Base-by-base conservation (phyloP, 2,329 filamentous ascomycete species). In the Catunica adiposa region DNA sequence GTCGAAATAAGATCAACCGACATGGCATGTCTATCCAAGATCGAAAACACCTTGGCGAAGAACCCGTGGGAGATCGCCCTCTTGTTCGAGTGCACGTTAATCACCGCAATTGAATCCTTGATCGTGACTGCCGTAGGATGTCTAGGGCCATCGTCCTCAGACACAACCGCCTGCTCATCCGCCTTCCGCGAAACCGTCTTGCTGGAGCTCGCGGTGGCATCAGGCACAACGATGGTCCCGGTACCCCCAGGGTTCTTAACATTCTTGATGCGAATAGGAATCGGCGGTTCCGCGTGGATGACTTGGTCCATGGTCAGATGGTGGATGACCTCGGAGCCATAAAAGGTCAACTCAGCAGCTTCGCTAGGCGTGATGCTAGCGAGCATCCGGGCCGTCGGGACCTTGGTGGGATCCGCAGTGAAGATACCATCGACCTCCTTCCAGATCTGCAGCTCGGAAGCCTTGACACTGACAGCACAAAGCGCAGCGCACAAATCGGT, bases 391-490 rank as follows among this genome's bases (percentile, higher is more conserved):
- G 92, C 94, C 0, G 90, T 97, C 2, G 90, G 89, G 29, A 95
- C 88, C 70, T 94, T 94, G 63, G 85, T 80, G 2, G 89, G 89
- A 65, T 96, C 90, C 4, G 76, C 76, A 1, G 78, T 83, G 69
- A 95, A 92, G 65, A 97, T 94, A 58, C 89, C 89, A 67, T 98
- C 92, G 5, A 98, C 92, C 67, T 98, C 92, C 72, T 98, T 98
- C 92, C 92, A 97, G 60, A 98, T 86, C 68, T 98, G 92, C 54
- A 98, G 76, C 68, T 98, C 92, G 55, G 83, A 73, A 0, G 92
- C 92, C 62, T 80, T 75, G n/a, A 94, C 73, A 3, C 89, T 90
- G 8, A 98, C 90, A 1, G 92, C 89, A 53, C 89, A 83, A 15
- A 98, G 74, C 4, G 92, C 89, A 11, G 92, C 90, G 67, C 92